Percentiles rank a stretch among this genome's conserved stretches.
Evolutionary conservation across 2,329 filamentous ascomycete species (phyloP).

Genomic region (Raffaelea albimanens): DNA sequence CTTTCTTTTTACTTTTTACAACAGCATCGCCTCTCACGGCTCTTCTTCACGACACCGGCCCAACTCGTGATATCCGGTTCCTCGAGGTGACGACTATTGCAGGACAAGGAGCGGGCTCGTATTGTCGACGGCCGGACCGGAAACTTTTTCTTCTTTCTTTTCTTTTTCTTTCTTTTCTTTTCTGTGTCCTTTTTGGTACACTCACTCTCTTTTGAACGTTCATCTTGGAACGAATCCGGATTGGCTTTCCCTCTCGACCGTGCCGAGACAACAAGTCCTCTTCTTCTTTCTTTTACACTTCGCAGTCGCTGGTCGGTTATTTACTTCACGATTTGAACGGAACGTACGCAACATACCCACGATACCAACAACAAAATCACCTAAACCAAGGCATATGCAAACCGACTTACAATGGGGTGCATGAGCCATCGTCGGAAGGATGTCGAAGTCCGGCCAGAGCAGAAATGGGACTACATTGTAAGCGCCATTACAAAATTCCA

Average conservation of each 20-base stretch:
- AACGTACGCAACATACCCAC: background rate
- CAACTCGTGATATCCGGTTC: background rate
- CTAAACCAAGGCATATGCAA: too few species aligned
- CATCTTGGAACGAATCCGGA: background rate
- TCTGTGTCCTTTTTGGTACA: too few species aligned
- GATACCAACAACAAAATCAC: background rate
- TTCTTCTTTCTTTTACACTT: background rate
- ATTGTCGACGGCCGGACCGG: constrained; percentile 7
- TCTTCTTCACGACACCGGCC: too few species aligned
- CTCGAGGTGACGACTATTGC: background rate
- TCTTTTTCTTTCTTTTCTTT: background rate
- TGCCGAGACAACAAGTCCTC: background rate
- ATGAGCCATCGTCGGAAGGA: constrained; percentile 51
- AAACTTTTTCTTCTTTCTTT: background rate
- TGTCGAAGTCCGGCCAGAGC: constrained; percentile 64
- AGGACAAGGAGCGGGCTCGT: constrained; percentile 7
- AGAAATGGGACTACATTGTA: constrained; percentile 92
- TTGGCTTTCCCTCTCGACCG: background rate
- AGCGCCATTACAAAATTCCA: constrained; percentile 20
- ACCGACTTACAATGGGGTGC: constrained; percentile 52
- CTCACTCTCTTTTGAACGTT: background rate
- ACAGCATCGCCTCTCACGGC: background rate
- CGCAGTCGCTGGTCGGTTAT: background rate
- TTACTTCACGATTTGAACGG: background rate
- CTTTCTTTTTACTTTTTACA: background rate